Conservation (phyloP, 768 basidiomycete species). For the Cyathus striatus region DNA sequence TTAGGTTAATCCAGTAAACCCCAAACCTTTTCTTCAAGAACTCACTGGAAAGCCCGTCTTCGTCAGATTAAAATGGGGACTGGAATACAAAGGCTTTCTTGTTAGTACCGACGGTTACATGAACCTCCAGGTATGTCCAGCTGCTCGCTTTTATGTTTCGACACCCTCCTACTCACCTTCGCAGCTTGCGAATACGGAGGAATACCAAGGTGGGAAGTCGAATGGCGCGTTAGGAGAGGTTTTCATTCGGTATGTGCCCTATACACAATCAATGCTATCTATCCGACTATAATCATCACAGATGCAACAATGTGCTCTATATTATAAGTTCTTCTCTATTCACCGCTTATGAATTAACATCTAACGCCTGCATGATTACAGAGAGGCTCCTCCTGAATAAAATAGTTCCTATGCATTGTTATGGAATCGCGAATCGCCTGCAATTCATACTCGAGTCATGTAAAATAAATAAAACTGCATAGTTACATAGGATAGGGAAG, state of each 20-base stretch:
- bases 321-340: conserved; percentile 64
- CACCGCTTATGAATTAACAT: not conserved
- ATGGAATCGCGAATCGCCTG: too few species aligned
- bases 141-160: not conserved
- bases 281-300: conserved; percentile 19
- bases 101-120: conserved; percentile 99
- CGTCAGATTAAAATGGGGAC: conserved; percentile 96
- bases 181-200: conserved; percentile 98
- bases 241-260: conserved; percentile 78
- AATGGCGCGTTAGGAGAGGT: conserved; percentile 98
- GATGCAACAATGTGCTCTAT: conserved; percentile 95
- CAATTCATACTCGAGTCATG: too few species aligned
- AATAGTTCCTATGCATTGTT: too few species aligned
- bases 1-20: conserved; percentile 91
- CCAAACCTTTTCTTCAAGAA: conserved; percentile 98
- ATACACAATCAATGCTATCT: conserved; percentile 2
- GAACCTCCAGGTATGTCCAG: conserved; percentile 91
- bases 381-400: conserved; percentile 65
- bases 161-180: not conserved
- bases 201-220: conserved; percentile 93
- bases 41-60: conserved; percentile 96
- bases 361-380: conserved; percentile 41
- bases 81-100: conserved; percentile 98
- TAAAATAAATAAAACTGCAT: too few species aligned
- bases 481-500: too few species aligned